Percentiles rank a stretch among this genome's conserved stretches.
Conservation (phyloP, 2,329 filamentous ascomycete genomes). For the Phaeosphaeria sp. region DNA sequence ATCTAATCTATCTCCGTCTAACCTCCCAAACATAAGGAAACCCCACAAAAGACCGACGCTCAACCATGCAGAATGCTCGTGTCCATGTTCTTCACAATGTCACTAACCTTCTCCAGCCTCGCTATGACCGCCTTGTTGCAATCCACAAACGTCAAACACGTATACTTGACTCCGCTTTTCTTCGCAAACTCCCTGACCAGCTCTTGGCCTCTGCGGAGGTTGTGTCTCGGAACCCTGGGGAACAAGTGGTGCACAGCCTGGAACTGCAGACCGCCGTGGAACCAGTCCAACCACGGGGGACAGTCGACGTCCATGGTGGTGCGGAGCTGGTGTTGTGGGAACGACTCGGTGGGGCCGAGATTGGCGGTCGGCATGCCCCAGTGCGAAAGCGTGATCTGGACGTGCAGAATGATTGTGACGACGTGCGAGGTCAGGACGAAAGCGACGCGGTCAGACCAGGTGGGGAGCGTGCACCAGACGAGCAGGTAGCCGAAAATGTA, state of each 20-base stretch:
- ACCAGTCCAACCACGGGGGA: slow-evolving; percentile 84
- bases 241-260: slow-evolving; percentile 88
- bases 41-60: not conserved
- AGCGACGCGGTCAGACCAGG: slow-evolving; percentile 70
- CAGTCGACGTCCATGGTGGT: slow-evolving; percentile 96
- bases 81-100: slow-evolving; percentile 68
- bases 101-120: slow-evolving; percentile 77
- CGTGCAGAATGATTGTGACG: slow-evolving; percentile 80
- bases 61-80: not conserved
- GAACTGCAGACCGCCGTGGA: slow-evolving; percentile 89
- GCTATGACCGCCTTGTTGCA: slow-evolving; percentile 83
- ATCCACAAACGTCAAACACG: slow-evolving; percentile 82
- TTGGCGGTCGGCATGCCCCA: slow-evolving; percentile 94
- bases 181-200: slow-evolving; percentile 82
- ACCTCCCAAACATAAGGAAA: not conserved
- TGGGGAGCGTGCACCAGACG: slow-evolving; percentile 75
- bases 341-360: slow-evolving; percentile 82
- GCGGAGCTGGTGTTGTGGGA: slow-evolving; percentile 87
- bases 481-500: slow-evolving; percentile 84
- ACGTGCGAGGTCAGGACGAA: slow-evolving; percentile 84
- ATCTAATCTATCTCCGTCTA: not conserved
- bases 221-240: slow-evolving; percentile 83
- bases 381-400: slow-evolving; percentile 90
- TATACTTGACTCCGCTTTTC: slow-evolving; percentile 84
- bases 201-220: slow-evolving; percentile 76